Evolutionary conservation across 352 stramenopile genomes (phyloP), one percentile per base, ranked within the genome.

Genomic region (Phytopythium montanum): DNA sequence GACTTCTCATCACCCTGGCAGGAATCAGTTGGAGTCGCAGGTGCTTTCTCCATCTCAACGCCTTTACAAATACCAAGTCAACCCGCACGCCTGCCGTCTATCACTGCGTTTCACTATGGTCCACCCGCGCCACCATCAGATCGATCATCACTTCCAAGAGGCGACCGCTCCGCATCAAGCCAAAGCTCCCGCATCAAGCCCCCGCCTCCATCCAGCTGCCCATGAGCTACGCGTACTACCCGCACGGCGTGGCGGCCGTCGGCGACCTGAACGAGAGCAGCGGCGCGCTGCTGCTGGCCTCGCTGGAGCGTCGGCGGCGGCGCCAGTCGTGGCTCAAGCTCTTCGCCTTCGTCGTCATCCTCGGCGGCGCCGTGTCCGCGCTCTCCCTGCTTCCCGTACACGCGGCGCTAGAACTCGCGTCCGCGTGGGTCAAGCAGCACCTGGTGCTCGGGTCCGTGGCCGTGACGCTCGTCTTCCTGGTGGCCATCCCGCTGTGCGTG

Each of bases 401-500:
- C 50, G 48, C 61, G 18, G 81, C 77, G 41, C 54, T 89, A 23
- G 66, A 79, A 44, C 29, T 59, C 3, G 69, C 67, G 10, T 69
- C 70, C 19, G 55, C 60, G 18, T 92, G 80, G 78, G 79, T 90
- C 52, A 66, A 79, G 42, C 58, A 42, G 9, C 76, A 90, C 55
- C 18, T 75, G 28, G 49, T 87, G 45, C 56, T 80, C 34, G 82
- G 82, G n/a, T 78, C 78, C 18, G 34, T 90, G 23, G 66, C 60
- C 19, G 68, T 79, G 21, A 76, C 80, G 50, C 5, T 78, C 26
- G 62, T 81, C 21, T 92, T 90, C 58, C 86, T 74, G 70, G 53
- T 85, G 29, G 77, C 81, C 26, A 74, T 93, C 9, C 83, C 83
- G 44, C 72, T 90, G 26, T 93, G 81, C 60, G 38, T 93, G 1